Evolutionary conservation across 305 asterid genomes (phyloP).

Genomic region (Solanum aculeatissimum): DNA sequence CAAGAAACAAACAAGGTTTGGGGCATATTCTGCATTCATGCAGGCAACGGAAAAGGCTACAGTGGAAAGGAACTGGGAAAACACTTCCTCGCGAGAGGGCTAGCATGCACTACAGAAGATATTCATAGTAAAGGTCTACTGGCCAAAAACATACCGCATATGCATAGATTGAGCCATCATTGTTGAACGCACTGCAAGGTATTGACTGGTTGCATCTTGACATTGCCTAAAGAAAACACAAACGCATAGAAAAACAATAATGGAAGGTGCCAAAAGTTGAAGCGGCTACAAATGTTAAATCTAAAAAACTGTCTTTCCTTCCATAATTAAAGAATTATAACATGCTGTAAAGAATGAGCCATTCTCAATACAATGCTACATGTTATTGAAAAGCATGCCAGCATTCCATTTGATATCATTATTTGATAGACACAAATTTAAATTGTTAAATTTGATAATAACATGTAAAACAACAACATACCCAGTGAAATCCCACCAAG

Average conservation of each 20-base stretch:
- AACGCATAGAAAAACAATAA: not conserved
- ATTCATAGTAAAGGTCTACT: not conserved
- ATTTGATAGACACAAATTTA: not conserved
- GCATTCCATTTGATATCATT: not conserved
- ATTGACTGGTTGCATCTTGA: constrained; percentile 71
- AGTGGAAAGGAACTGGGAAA: not conserved
- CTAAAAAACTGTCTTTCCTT: no score
- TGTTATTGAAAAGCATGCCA: not conserved
- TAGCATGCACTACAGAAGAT: not conserved
- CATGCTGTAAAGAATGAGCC: not conserved
- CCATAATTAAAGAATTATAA: not conserved
- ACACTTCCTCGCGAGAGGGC: not conserved
- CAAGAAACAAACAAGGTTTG: not conserved
- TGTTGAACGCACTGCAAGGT: constrained; percentile 73
- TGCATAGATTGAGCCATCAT: constrained; percentile 79
- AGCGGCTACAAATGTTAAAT: not conserved
- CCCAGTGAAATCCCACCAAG: no score
- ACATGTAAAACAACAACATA: no score
- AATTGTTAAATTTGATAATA: not conserved
- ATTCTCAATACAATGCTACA: not conserved
- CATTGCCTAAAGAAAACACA: constrained; percentile 53
- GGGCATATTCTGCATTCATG: not conserved
- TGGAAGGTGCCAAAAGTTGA: not conserved
- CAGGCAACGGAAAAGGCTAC: not conserved
- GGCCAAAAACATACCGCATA: constrained; percentile 43